Evolutionary conservation across 306 rosid genomes (phyloP), one percentile per base, ranked within the genome.

Genomic region (Dryas octopetala): DNA sequence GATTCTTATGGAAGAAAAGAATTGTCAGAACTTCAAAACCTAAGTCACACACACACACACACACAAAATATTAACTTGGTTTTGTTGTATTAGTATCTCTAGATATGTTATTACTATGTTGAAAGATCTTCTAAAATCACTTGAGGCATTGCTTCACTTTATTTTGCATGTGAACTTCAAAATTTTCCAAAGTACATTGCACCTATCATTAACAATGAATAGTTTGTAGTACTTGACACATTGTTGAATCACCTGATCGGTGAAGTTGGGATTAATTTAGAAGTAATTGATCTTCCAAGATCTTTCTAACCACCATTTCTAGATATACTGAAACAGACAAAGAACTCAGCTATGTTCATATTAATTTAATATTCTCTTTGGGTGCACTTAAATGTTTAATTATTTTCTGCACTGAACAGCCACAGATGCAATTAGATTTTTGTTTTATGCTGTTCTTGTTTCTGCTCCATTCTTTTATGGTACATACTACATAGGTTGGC

Each of bases 161-260:
- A 55, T 7, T 54, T 60, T 71, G 52, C 64, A 70, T 54, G 64
- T 70, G 75, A 70, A 43, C 19, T 70, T 54, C 12, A 2, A 70
- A 41, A 5, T 0, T 17, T 55, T 2, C 41, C 48, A 62, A n/a
- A 28, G 64, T 70, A 40, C 64, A 17, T 3, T 55, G 65, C 75
- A 71, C n/a, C 43, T 54, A 16, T 54, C 15, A 52, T 40, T 53
- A 70, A 17, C 74, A 70, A 54, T 41, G 40, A 40, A 16, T 2
- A 0, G 74, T 50, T 68, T 69, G 2, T 32, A 68, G 57, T 38
- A 51, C 15, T 14, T 9, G 74, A 51, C 26, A 51, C 16, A 69
- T 32, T 51, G 59, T n/a, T 69, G 49, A 40, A 16, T 69, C 48
- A 40, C 73, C 57, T 49, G 26, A 50, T 53, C 32, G 62, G 32